Base-by-base conservation (phyloP, 129 eudicot genomes). In the Artemisia annua region DNA sequence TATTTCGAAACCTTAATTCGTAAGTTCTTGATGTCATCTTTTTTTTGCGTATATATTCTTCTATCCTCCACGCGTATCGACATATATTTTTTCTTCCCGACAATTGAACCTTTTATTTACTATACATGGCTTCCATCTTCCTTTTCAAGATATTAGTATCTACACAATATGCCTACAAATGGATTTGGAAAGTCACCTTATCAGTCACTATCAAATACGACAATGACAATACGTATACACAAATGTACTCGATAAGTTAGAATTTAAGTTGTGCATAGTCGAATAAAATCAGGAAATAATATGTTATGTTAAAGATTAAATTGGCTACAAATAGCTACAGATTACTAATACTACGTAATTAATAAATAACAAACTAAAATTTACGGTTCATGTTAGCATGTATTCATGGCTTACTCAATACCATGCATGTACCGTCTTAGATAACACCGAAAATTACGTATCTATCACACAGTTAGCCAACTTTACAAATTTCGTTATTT, bases 1-100 rank as follows among this genome's bases (percentile, higher is more conserved):
- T 79, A 24, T 62, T 71, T 73, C 5, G 77, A 84, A 83, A 80
- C 85, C 96, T 89, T 89, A 84, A 65, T 81, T 75, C 83, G 83
- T 86, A 89, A 86, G 91, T 79, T 71, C 72, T 77, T 83, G 79
- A 80, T 51, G 51, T 85, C 73, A 74, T 70, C 61, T 52, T 53
- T 54, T 79, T 20, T 64, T 66, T 54, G 49, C 78, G 59, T 39
- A 67, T 71, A 71, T 76, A 46, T 70, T 62, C 48, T 12, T 52
- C 57, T 15, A 52, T 52, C 76, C 44, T 54, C 84, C 63, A 70
- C 13, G 7, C 13, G 7, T 54, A 68, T 14, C 20, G n/a, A 50
- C 32, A 55, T 43, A 32, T 64, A 51, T 7, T 51, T 64, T 72
- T 70, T 55, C 53, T 43, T 75, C 66, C 19, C 13, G 32, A 64